phyloP scores from a whole-genome alignment of 202 grass and related monocot species.

The Saccharum hybrid region DNA sequence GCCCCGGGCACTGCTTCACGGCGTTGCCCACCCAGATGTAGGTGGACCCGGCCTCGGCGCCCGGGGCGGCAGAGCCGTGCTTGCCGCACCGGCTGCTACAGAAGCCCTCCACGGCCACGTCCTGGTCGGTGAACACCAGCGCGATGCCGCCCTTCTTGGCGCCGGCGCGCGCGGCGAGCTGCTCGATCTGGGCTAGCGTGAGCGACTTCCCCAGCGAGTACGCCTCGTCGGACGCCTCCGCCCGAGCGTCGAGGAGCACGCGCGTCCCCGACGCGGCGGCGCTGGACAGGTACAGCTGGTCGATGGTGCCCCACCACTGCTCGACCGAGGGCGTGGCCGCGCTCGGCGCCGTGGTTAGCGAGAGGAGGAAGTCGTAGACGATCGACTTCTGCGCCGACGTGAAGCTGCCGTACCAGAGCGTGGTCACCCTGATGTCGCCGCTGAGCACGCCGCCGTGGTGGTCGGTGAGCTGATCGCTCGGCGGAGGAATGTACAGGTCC shows the following conservation, averaged over 20 bases:
- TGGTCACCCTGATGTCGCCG: constrained; percentile 67
- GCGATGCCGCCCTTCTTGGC: too few relatives aligned
- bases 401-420: constrained; percentile 85
- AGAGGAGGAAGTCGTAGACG: constrained; percentile 72
- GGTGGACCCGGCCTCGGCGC: constrained; percentile 28
- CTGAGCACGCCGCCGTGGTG: constrained; percentile 71
- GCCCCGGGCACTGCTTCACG: constrained; percentile 66
- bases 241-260: constrained; percentile 48
- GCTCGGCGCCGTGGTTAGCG: constrained; percentile 47
- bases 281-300: constrained; percentile 56
- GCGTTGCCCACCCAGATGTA: constrained; percentile 86
- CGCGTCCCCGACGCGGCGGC: constrained; percentile 28
- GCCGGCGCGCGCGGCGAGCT: too few relatives aligned
- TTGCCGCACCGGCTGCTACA: constrained; percentile 75
- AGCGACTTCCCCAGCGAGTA: constrained; percentile 73
- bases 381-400: constrained; percentile 60
- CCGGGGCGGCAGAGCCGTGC: constrained; percentile 50
- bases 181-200: constrained; percentile 48
- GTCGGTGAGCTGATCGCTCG: constrained; percentile 67
- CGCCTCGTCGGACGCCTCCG: constrained; percentile 58
- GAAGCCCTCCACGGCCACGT: constrained; percentile 73
- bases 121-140: constrained; percentile 70
- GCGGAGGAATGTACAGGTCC: constrained; percentile 54
- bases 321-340: constrained; percentile 60
- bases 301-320: constrained; percentile 77